Evolutionary conservation across 768 basidiomycete species (phyloP).

Genomic region (Daedalea quercina): DNA sequence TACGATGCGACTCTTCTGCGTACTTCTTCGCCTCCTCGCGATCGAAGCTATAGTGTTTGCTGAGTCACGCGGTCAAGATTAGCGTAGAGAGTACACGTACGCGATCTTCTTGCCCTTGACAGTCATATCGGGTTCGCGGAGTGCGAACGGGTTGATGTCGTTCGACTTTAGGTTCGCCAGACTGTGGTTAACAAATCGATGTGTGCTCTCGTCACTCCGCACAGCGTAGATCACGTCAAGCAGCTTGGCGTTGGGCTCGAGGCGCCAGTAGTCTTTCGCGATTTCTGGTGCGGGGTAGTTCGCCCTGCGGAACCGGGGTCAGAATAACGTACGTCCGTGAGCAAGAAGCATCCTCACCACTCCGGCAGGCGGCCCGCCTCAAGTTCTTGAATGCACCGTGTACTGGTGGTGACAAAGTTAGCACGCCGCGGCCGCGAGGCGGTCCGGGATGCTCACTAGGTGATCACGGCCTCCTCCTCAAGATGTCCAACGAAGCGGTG

Average conservation of each 20-base stretch:
- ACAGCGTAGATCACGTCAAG: conserved; percentile 89
- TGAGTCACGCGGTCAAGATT: no score
- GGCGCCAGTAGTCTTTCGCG: conserved; percentile 93
- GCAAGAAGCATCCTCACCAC: conserved; percentile 40
- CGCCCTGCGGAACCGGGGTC: conserved; percentile 34
- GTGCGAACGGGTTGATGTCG: conserved; percentile 87
- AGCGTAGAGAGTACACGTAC: conserved; percentile 35
- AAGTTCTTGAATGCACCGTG: conserved; percentile 77
- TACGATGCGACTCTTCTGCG: conserved; percentile 51
- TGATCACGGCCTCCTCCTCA: conserved; percentile 93
- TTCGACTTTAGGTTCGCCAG: conserved; percentile 76
- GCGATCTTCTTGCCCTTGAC: conserved; percentile 71
- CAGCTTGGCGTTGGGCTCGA: conserved; percentile 64
- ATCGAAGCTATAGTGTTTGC: conserved; percentile 53
- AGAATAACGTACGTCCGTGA: neutral
- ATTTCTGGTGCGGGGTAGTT: conserved; percentile 76
- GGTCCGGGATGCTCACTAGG: conserved; percentile 55
- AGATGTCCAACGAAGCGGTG: conserved; percentile 91
- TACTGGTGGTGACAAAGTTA: conserved; percentile 35
- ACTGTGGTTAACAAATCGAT: conserved; percentile 94
- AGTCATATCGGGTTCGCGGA: conserved; percentile 84
- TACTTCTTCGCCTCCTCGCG: conserved; percentile 60
- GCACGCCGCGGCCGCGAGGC: conserved; percentile 9
- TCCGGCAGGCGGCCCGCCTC: conserved; percentile 76
- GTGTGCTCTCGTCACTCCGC: conserved; percentile 88